Conservation (phyloP, 192 early-diverging fungal genomes). For the Entomortierella beljakovae region DNA sequence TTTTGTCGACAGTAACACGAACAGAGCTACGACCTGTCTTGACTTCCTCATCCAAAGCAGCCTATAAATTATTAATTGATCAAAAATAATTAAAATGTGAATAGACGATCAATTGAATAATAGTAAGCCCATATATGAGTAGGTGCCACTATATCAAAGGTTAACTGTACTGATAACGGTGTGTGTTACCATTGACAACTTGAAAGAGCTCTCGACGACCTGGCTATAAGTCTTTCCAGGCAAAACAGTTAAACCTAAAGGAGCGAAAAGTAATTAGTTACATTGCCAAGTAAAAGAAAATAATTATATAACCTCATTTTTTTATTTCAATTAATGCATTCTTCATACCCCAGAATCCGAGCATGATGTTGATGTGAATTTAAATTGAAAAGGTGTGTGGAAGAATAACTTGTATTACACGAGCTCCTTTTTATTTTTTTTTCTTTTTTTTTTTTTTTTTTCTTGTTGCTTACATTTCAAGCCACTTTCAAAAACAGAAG, state of each 20-base stretch:
- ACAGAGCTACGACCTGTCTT: constrained; percentile 73
- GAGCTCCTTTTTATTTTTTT: constrained; percentile 1
- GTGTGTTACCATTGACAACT: constrained; percentile 70
- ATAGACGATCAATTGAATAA: too few relatives aligned
- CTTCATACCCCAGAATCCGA: constrained; percentile 68
- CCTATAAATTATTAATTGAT: constrained; percentile 54
- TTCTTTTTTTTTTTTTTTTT: constrained; percentile 10
- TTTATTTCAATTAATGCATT: background rate
- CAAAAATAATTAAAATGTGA: too few relatives aligned
- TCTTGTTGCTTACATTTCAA: background rate
- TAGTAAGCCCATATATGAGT: background rate
- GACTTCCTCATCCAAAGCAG: constrained; percentile 70
- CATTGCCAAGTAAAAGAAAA: background rate
- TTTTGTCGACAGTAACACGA: constrained; percentile 73
- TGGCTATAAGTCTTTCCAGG: constrained; percentile 79
- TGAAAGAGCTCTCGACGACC: constrained; percentile 78
- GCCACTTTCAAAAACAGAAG: constrained; percentile 16
- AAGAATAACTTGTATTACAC: background rate
- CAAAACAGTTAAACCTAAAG: constrained; percentile 68
- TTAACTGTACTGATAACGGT: background rate
- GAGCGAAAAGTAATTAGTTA: constrained; percentile 1
- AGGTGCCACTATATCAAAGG: background rate
- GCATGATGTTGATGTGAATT: constrained; percentile 56
- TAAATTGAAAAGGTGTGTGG: constrained; percentile 7
- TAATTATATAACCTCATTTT: background rate